These are phyloP conservation scores for Teunomyces cretensis DNA, from an alignment of 805 yeast species.

Conservation along the genomic window DNA sequence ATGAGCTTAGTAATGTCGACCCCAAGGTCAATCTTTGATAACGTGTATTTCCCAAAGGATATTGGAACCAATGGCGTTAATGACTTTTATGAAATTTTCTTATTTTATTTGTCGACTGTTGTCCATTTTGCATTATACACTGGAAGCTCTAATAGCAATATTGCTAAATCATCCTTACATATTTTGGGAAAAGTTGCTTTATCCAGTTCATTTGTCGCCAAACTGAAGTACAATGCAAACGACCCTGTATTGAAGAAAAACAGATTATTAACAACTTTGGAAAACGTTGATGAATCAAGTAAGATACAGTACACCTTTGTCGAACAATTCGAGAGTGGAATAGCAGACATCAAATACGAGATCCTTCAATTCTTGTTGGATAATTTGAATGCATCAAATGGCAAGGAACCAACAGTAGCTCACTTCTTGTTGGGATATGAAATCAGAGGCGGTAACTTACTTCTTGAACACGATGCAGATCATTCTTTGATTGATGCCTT, in stretches of 20 bases:
- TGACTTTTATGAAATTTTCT: conserved; percentile 69
- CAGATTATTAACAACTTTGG: conserved; percentile 66
- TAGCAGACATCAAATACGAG: conserved; percentile 50
- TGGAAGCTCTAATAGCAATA: conserved; percentile 49
- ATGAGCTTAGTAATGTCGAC: conserved; percentile 26
- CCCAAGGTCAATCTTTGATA: conserved; percentile 24
- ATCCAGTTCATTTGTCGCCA: conserved; percentile 45
- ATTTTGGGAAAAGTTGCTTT: conserved; percentile 52
- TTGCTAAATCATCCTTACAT: conserved; percentile 55
- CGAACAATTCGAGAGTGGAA: conserved; percentile 50
- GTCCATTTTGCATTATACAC: conserved; percentile 76
- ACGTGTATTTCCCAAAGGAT: conserved; percentile 38
- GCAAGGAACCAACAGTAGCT: conserved; percentile 52
- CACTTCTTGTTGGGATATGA: conserved; percentile 82
- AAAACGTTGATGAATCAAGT: conserved; percentile 74
- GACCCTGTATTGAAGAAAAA: conserved; percentile 45
- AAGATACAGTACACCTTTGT: conserved; percentile 73
- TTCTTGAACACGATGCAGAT: conserved; percentile 41
- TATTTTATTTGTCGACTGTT: conserved; percentile 68
- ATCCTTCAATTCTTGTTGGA: conserved; percentile 57
- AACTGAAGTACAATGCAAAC: conserved; percentile 13
- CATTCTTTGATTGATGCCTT: conserved; percentile 59
- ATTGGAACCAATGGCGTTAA: conserved; percentile 60
- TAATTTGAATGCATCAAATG: conserved; percentile 42
- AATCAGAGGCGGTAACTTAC: conserved; percentile 42